Evolutionary conservation across 1,284 basidiomycete genomes (phyloP).

Genomic region (Naganishia liquefaciens): DNA sequence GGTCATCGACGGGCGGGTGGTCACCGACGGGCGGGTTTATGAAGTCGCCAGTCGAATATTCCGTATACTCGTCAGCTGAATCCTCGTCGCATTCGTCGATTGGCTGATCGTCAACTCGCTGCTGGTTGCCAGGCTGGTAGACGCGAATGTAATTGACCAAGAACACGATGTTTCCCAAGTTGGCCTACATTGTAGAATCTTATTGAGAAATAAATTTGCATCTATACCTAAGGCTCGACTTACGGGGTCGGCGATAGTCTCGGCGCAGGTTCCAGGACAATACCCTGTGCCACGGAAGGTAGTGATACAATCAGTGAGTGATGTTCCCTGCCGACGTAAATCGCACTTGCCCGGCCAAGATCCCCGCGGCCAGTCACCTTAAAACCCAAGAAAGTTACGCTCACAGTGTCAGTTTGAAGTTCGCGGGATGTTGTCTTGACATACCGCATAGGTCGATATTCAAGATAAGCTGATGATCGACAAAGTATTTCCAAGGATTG

Average conservation of each 20-base stretch:
- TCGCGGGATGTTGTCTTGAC: conserved; percentile 19
- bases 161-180: conserved; percentile 50
- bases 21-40: no score
- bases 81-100: no score
- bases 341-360: conserved; percentile 56
- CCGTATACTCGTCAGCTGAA: no score
- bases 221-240: conserved; percentile 11
- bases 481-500: conserved; percentile 67
- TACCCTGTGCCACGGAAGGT: conserved; percentile 52
- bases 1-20: no score
- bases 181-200: conserved; percentile 36
- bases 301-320: neutral
- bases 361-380: conserved; percentile 65
- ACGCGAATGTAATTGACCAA: conserved; percentile 49
- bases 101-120: no score
- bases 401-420: conserved; percentile 56
- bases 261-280: conserved; percentile 69
- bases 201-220: neutral
- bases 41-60: no score
- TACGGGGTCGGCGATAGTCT: conserved; percentile 64
- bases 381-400: conserved; percentile 38
- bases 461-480: conserved; percentile 66
- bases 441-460: conserved; percentile 61
- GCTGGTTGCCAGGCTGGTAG: conserved; percentile 37
- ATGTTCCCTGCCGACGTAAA: neutral